Evolutionary conservation across 805 yeast species (phyloP), one percentile per base, ranked within the genome.

Genomic region (Candida coquimbonensis): DNA sequence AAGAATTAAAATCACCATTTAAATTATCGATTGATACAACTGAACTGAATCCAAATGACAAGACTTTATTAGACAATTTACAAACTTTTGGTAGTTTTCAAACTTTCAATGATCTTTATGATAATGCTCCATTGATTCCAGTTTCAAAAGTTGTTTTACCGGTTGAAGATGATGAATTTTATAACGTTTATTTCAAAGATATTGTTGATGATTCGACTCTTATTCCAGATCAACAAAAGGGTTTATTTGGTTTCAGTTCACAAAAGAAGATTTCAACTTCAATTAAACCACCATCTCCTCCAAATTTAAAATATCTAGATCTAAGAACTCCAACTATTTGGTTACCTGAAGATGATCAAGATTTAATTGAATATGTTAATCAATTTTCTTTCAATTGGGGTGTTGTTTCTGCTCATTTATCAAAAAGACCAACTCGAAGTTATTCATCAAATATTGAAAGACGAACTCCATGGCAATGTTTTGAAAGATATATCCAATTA

Each of bases 401-500:
- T 49, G 75, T 90, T 42, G 87, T 93, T 21, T 80, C 96, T 3
- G 85, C 90, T 7, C 87, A 85, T 59, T 68, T 93, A 61, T 75
- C 84, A 39, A 74, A 82, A 2, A 71, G 75, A 42, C 77, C 88
- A 3, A 77, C 87, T 0, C 73, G 79, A 52, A 77, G 83, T 13
- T 89, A 87, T 62, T 77, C 81, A 35, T 85, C 98, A 1, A 89
- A 87, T 57, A 87, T 89, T 47, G 98, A 93, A 63, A 77, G 97
- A 57, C 76, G 99, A 57, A 93, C 98, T 0, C 95, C 99, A 0
- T 93, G 99, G 99, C 98, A 91, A 62, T 91, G 98, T 62, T 93
- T 93, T 68, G 99, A 93, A 64, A 72, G 99, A 53, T 93, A 91
- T 70, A 83, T 90, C 49, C 98, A 91, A 66, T 72, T 93, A 53